A percentile compares a stretch with the other conserved stretches of the same genome.
These are phyloP conservation scores for Onygenales sp. DNA, from an alignment of 2,329 filamentous ascomycete genomes.

Conservation along the genomic window DNA sequence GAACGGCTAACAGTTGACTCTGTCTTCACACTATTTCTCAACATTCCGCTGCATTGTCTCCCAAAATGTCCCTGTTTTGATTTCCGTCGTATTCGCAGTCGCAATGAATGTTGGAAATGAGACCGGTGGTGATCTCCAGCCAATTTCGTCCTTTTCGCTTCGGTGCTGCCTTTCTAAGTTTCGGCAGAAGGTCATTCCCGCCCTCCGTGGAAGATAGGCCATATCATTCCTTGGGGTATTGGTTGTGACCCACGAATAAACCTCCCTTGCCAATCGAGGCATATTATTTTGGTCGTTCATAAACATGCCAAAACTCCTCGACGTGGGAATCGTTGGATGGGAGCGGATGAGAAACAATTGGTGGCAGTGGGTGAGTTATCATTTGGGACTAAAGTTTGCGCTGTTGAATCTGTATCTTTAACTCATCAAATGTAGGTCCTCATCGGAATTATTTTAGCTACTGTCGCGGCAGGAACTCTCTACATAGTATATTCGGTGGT, in stretches of 20 bases:
- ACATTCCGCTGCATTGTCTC: too few relatives aligned
- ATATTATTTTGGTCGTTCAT: background rate
- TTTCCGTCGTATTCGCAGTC: too few relatives aligned
- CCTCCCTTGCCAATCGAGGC: background rate
- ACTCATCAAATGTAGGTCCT: conserved; percentile 22
- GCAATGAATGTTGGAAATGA: too few relatives aligned
- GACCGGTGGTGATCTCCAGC: too few relatives aligned
- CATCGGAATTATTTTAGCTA: conserved; percentile 23
- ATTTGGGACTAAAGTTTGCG: background rate
- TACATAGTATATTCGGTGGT: conserved; percentile 22
- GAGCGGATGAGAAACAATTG: conserved; percentile 27
- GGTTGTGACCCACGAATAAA: background rate
- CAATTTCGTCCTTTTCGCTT: too few relatives aligned
- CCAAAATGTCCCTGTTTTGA: too few relatives aligned
- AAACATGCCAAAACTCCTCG: conserved; percentile 21
- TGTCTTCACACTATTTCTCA: too few relatives aligned
- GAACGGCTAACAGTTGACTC: too few relatives aligned
- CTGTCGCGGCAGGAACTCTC: conserved; percentile 18
- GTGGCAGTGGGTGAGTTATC: conserved; percentile 33
- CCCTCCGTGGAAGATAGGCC: background rate
- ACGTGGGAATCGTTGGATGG: conserved; percentile 25
- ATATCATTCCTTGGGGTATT: background rate
- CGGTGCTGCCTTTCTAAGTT: too few relatives aligned
- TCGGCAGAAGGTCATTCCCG: too few relatives aligned
- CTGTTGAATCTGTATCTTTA: background rate